Evolutionary conservation across 2,329 filamentous ascomycete genomes (phyloP).

Genomic region (Neocucurbitaria cava): DNA sequence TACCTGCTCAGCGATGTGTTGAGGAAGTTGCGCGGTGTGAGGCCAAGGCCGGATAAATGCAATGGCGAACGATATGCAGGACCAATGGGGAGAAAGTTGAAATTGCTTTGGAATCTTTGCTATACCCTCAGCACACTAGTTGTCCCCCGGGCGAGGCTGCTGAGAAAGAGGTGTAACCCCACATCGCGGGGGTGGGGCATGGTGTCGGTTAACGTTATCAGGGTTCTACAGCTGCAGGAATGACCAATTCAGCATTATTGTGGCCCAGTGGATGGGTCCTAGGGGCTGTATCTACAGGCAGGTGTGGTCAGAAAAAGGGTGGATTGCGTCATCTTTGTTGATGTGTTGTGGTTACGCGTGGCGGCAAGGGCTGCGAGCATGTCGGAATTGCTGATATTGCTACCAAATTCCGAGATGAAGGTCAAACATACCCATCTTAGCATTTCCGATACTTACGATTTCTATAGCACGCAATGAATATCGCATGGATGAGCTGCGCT

Average conservation of each 20-base stretch:
- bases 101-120: background rate
- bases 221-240: background rate
- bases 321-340: background rate
- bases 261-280: background rate
- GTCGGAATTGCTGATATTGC: too few relatives aligned
- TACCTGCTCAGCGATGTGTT: background rate
- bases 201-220: slow-evolving; percentile 27
- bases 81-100: background rate
- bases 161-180: slow-evolving; percentile 22
- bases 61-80: background rate
- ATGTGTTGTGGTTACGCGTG: background rate
- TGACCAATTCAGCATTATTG: background rate
- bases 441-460: too few relatives aligned
- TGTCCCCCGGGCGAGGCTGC: background rate
- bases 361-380: background rate
- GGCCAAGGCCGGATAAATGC: background rate
- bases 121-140: background rate
- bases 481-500: too few relatives aligned
- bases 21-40: background rate
- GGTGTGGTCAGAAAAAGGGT: background rate
- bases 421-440: too few relatives aligned
- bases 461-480: too few relatives aligned
- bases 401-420: too few relatives aligned
- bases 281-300: background rate
- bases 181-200: slow-evolving; percentile 40